These are phyloP conservation scores for Pseudocercospora crystallina DNA, from an alignment of 2,329 filamentous ascomycete species.

Conservation along the genomic window DNA sequence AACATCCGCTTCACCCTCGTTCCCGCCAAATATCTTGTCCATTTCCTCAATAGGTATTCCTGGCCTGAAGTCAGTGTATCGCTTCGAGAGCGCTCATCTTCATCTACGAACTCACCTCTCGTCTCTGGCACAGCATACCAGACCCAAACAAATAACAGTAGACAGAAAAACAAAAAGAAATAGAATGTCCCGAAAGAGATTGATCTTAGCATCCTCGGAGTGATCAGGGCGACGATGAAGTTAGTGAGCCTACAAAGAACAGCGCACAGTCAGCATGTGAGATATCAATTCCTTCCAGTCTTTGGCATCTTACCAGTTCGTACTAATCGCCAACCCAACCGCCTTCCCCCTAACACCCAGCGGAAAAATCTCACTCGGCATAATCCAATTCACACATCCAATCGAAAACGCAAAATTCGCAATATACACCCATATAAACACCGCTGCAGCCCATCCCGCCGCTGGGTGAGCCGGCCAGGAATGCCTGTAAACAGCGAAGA, in stretches of 20 bases:
- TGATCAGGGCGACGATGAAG: slow-evolving; percentile 3
- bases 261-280: no score
- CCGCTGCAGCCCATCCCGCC: not conserved
- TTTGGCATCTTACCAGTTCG: no score
- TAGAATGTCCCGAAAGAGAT: slow-evolving; percentile 1
- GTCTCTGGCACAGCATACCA: slow-evolving; percentile 4
- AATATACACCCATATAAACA: slow-evolving; percentile 5
- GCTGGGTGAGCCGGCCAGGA: not conserved
- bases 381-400: slow-evolving; percentile 3
- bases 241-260: not conserved
- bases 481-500: not conserved
- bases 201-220: not conserved
- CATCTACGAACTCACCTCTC: no score
- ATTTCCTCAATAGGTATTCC: slow-evolving; percentile 3
- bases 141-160: not conserved
- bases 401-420: slow-evolving; percentile 1
- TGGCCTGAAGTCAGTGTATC: no score
- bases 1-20: not conserved
- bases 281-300: no score
- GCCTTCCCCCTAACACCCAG: slow-evolving; percentile 1
- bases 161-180: slow-evolving; percentile 2
- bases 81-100: no score
- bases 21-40: slow-evolving; percentile 5
- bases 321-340: not conserved
- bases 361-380: not conserved